These are phyloP conservation scores for button mushroom (Agaricus bisporus) DNA, from an alignment of 768 basidiomycete genomes.

Conservation along the genomic window DNA sequence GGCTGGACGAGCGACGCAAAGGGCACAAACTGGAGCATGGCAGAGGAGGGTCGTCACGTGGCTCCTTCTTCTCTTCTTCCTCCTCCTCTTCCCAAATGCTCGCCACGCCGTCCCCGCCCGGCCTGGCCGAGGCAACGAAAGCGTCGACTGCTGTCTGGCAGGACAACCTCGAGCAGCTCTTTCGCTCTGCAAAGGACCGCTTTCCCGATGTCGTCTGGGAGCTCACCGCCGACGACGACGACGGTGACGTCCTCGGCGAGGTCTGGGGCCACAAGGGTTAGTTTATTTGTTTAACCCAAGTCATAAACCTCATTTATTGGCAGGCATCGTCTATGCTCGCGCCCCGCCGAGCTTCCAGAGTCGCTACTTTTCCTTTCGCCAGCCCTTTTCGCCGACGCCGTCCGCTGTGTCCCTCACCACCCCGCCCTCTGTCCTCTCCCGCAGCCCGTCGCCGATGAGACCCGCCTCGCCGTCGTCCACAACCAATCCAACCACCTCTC, in stretches of 20 bases:
- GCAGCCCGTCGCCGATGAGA: constrained; percentile 31
- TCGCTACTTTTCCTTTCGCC: constrained; percentile 70
- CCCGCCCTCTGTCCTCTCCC: constrained; percentile 23
- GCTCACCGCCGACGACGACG: constrained; percentile 44
- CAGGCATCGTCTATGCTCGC: constrained; percentile 89
- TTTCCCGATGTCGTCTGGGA: constrained; percentile 99
- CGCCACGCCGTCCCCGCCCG: constrained; percentile 33
- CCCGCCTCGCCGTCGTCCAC: constrained; percentile 44
- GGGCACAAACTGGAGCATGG: constrained; percentile 83
- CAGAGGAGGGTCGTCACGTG: constrained; percentile 25
- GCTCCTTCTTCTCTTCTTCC: constrained; percentile 4
- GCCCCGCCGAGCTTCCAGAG: constrained; percentile 90
- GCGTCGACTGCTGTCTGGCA: constrained; percentile 75
- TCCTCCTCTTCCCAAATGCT: constrained; percentile 4
- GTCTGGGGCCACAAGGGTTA: constrained; percentile 96
- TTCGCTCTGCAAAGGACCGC: constrained; percentile 78
- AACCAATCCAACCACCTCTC: constrained; percentile 30
- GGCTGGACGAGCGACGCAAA: constrained; percentile 86
- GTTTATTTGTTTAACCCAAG: no score
- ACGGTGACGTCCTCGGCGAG: constrained; percentile 43
- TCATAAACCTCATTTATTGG: no score
- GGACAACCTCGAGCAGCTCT: constrained; percentile 69
- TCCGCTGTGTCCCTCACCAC: constrained; percentile 53
- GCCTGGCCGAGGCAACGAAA: constrained; percentile 58
- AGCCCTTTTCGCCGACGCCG: constrained; percentile 21